Evolutionary conservation across 2,329 filamentous ascomycete species (phyloP), one percentile per base, ranked within the genome.

Genomic region (Blastomyces percursus): DNA sequence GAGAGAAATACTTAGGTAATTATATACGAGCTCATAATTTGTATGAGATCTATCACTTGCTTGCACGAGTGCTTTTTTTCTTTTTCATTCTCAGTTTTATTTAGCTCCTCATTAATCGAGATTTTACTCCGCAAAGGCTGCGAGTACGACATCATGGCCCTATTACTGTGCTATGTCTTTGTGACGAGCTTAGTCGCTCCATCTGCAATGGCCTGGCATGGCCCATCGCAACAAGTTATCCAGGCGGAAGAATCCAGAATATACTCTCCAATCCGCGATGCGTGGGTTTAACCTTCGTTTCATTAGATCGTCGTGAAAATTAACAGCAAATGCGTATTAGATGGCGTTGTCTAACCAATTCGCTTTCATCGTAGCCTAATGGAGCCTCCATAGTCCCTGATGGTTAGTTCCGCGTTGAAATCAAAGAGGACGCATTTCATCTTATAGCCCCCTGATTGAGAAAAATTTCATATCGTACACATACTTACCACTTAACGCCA

Each of bases 331-430:
- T 3, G 21, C 35, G 35, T 24, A n/a, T 14, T n/a, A 61, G 16
- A 40, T 3, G n/a, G 27, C 27, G 9, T 57, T 27, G 21, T 24
- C 21, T 42, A 52, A 42, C 48, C 24, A 24, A 60, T 27, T 32
- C 11, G 24, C 27, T 27, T 44, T n/a, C 11, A 9, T n/a, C 46
- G 6, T 24, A 65, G 64, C 4, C 38, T 65, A 24, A 19, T 59
- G 51, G 32, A 24, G 60, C 58, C 50, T 58, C 42, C 8, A 64
- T 65, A 62, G 64, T 65, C 21, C 52, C 62, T 19, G 62, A 65
- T 48, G 64, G 64, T 65, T 27, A 60, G 62, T 42, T n/a, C 35
- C 42, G 4, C 6, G 9, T 56, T 4, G 6, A 5, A 21, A 56
- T 9, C 30, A 32, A 21, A 19, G 30, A 30, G 6, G 21, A 42